Percentiles rank a stretch among this genome's conserved stretches.
Conservation (phyloP, 441 rosid genomes). For the Erodium trifolium region DNA sequence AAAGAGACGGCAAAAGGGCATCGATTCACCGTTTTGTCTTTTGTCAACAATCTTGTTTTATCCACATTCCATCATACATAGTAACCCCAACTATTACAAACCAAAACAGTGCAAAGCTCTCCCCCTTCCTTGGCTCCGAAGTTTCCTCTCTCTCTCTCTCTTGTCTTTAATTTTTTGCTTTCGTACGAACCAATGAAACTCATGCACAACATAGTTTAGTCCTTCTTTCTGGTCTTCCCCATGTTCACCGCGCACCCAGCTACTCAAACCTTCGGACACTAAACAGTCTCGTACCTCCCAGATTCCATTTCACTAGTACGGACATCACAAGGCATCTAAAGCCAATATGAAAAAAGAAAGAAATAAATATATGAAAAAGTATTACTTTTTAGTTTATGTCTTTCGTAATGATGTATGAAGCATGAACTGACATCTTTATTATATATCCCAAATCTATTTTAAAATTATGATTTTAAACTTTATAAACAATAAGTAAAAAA, state of each 20-base stretch:
- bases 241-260: background rate
- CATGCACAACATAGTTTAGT: background rate
- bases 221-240: background rate
- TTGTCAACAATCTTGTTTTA: background rate
- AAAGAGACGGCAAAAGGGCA: background rate
- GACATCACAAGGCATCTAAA: background rate
- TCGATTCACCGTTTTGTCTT: too few species aligned
- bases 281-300: too few species aligned
- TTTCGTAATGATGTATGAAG: too few species aligned
- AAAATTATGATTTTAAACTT: too few species aligned
- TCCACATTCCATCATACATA: constrained; percentile 1
- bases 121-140: constrained; percentile 1
- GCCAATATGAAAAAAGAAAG: background rate
- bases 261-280: background rate
- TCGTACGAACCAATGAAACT: background rate
- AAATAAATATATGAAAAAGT: too few species aligned
- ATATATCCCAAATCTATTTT: too few species aligned
- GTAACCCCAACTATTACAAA: background rate
- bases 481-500: too few species aligned
- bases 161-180: background rate
- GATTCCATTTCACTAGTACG: background rate
- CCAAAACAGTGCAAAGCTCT: background rate
- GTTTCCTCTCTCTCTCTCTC: background rate
- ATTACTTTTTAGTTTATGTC: too few species aligned
- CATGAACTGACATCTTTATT: too few species aligned